Base-by-base conservation (phyloP, 164 flowering plant species). In the Tetracentron sinense region DNA sequence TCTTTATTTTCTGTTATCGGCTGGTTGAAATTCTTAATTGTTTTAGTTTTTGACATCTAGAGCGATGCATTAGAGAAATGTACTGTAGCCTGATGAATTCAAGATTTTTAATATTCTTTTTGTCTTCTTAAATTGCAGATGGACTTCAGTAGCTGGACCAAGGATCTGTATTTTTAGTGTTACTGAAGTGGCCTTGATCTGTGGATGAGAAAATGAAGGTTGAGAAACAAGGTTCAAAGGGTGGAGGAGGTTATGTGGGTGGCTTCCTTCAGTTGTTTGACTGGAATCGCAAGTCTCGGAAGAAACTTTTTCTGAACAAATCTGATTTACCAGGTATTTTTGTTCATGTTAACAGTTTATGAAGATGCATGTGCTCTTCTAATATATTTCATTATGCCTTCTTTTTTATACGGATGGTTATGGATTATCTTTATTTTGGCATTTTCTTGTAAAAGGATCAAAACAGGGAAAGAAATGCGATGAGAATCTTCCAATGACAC, bases 241-340 rank as follows among this genome's bases (percentile, higher is more conserved):
- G 89, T 51, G 77, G 89, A 10, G 44, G 44, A 38, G 44, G 44
- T 16, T 38, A 38, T 10, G 44, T 38, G 8, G 44, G 44, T 4
- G 44, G 44, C 11, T 82, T 84, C 54, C 75, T 84, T 21, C 66
- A 81, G 67, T 74, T 86, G 66, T 84, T 86, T 74, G 92, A 86
- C 54, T 86, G 92, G 92, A 80, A 79, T 72, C 73, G 72, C 33
- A 86, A 84, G 72, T 82, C 89, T 44, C 71, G 87, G 56, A 86
- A 82, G 78, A 84, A 81, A 79, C 74, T 84, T 5, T 82, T 86
- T 70, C 35, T 77, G 6, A 74, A 66, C 69, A 76, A 66, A 58
- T 63, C 76, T 35, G 81, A 73, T 22, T 49, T 62, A 29, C 61
- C 73, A n/a, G 87, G 90, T 85, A 70, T 29, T 26, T 30, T 11